Evolutionary conservation across 2,329 filamentous ascomycete genomes (phyloP).

Genomic region (Penicillium crustosum): DNA sequence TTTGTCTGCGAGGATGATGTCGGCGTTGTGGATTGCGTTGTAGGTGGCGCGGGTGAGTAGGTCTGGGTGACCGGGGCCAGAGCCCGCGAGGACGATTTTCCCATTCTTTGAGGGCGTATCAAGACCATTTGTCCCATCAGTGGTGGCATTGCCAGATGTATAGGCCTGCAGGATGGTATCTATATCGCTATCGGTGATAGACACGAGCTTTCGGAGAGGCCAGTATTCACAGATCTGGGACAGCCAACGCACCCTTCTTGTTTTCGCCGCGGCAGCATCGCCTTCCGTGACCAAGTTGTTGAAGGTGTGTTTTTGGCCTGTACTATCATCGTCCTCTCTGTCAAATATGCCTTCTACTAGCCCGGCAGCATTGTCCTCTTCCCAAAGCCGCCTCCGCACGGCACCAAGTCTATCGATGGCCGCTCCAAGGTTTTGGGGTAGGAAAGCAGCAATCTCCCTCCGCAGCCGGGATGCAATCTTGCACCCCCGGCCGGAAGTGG

Average conservation of each 20-base stretch:
- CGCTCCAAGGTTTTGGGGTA: conserved; percentile 72
- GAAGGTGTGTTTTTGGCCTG: conserved; percentile 71
- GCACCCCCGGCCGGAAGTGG: conserved; percentile 91
- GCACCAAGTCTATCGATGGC: conserved; percentile 77
- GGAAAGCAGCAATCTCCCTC: conserved; percentile 76
- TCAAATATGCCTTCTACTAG: conserved; percentile 46
- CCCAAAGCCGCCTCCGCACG: conserved; percentile 68
- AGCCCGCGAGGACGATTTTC: conserved; percentile 83
- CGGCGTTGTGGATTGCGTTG: conserved; percentile 49
- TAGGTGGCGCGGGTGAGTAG: conserved; percentile 70
- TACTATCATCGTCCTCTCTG: conserved; percentile 50
- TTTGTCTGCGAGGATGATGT: conserved; percentile 54
- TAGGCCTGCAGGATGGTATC: conserved; percentile 75
- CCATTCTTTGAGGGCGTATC: conserved; percentile 49
- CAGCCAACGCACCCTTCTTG: conserved; percentile 85
- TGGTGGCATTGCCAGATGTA: conserved; percentile 32
- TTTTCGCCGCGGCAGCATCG: conserved; percentile 72
- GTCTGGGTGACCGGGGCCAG: conserved; percentile 88
- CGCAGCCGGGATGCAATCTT: conserved; percentile 88
- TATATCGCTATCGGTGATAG: conserved; percentile 77
- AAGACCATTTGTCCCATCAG: conserved; percentile 14
- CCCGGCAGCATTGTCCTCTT: conserved; percentile 64
- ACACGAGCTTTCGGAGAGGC: conserved; percentile 79
- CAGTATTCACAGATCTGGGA: conserved; percentile 98
- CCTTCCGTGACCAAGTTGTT: conserved; percentile 76